phyloP scores from a whole-genome alignment of 345 rosid genomes.

The Populus euphratica region DNA sequence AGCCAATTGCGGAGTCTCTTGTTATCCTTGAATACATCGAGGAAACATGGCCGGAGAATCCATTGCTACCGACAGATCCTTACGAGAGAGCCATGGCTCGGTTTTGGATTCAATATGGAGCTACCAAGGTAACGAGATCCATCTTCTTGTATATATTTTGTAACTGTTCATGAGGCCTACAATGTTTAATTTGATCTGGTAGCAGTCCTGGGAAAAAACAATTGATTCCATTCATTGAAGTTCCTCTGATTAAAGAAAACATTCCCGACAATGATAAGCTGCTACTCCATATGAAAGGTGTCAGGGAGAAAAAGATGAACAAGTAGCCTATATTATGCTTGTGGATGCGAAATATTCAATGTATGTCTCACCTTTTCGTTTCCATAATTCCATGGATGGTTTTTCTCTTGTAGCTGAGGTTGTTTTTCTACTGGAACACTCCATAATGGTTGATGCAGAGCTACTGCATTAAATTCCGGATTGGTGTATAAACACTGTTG shows the following conservation, averaged over 20 bases:
- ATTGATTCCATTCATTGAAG: not conserved
- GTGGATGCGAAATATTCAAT: not conserved
- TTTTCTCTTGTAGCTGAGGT: not conserved
- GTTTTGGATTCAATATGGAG: slow-evolving; percentile 16
- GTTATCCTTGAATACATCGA: slow-evolving; percentile 18
- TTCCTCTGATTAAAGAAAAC: slow-evolving; percentile 10
- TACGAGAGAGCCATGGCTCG: slow-evolving; percentile 9
- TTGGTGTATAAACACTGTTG: too few relatives aligned
- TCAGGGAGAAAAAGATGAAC: not conserved
- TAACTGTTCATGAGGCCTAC: not conserved
- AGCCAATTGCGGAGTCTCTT: slow-evolving; percentile 4
- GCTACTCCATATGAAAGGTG: not conserved
- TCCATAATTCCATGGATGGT: not conserved
- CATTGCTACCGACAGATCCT: slow-evolving; percentile 15
- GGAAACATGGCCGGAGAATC: slow-evolving; percentile 17
- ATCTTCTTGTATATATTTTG: not conserved
- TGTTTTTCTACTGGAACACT: not conserved
- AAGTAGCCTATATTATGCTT: not conserved
- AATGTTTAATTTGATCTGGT: not conserved
- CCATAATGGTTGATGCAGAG: not conserved
- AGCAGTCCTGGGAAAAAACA: too few relatives aligned
- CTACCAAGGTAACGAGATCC: not conserved
- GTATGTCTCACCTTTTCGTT: not conserved
- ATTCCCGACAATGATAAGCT: slow-evolving; percentile 2
- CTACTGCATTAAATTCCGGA: not conserved